These are phyloP conservation scores for Tetrahymena thermophila DNA, from an alignment of 73 alveolate species.

Conservation along the genomic window DNA sequence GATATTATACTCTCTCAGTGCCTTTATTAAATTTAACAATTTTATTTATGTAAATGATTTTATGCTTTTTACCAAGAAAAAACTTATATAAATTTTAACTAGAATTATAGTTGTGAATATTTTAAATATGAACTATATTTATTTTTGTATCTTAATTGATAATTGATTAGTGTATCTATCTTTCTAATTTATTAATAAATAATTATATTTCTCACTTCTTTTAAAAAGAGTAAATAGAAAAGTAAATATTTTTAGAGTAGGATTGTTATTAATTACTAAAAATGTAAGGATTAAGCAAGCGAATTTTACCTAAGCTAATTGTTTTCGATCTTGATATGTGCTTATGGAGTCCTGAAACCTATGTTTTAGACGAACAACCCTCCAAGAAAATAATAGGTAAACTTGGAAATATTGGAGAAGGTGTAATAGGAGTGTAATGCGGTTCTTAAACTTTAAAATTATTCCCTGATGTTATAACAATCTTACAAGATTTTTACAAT, in stretches of 20 bases:
- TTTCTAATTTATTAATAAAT: no score
- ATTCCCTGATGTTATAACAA: background rate
- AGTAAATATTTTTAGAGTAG: background rate
- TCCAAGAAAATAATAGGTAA: background rate
- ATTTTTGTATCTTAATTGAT: no score
- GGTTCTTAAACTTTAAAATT: background rate
- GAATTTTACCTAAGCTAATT: background rate
- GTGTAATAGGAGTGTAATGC: background rate
- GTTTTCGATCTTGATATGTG: background rate
- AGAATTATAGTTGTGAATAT: no score
- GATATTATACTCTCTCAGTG: no score
- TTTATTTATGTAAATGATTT: no score
- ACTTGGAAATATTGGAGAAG: background rate
- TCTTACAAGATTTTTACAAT: background rate
- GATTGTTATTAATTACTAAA: background rate
- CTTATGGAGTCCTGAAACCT: background rate
- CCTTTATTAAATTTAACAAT: no score
- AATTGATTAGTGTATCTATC: no score
- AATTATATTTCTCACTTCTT: no score
- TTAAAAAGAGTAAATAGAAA: background rate
- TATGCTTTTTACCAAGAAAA: no score
- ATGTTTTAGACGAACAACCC: background rate
- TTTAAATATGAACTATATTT: no score
- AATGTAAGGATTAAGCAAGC: background rate
- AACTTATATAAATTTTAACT: no score